A percentile compares a stretch with the other conserved stretches of the same genome.
Evolutionary conservation across 352 stramenopile species (phyloP).

Genomic region (Saprolegnia diclina): DNA sequence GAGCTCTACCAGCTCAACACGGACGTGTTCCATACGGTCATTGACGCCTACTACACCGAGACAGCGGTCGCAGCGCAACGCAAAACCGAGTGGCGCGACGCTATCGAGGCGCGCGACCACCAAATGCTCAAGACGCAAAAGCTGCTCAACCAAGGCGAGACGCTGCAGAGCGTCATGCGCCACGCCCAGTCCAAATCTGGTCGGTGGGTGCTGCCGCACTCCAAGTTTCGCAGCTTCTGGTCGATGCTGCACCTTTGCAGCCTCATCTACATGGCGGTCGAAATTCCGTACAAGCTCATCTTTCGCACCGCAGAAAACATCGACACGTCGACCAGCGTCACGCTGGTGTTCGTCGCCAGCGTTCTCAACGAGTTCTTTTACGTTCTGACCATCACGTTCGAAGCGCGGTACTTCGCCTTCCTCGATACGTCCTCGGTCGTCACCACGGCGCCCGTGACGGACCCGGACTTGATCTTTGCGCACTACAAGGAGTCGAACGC

Average conservation of each 20-base stretch:
- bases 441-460: slow-evolving; percentile 37
- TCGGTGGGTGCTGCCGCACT: slow-evolving; percentile 25
- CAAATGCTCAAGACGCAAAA: slow-evolving; percentile 76
- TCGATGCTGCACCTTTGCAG: background rate
- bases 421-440: slow-evolving; percentile 59
- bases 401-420: slow-evolving; percentile 55
- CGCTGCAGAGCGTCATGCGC: slow-evolving; percentile 51
- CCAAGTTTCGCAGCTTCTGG: slow-evolving; percentile 25
- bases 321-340: background rate
- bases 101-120: slow-evolving; percentile 48
- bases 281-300: slow-evolving; percentile 26
- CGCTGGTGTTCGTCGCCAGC: background rate
- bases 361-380: slow-evolving; percentile 56
- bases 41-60: slow-evolving; percentile 49
- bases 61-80: slow-evolving; percentile 28
- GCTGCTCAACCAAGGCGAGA: slow-evolving; percentile 42
- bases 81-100: slow-evolving; percentile 37
- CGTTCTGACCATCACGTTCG: slow-evolving; percentile 45
- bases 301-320: slow-evolving; percentile 10
- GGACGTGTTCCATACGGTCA: slow-evolving; percentile 46
- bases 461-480: slow-evolving; percentile 60
- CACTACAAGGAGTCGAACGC: slow-evolving; percentile 50
- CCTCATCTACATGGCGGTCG: slow-evolving; percentile 21
- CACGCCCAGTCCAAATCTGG: slow-evolving; percentile 57
- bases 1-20: slow-evolving; percentile 72